Evolutionary conservation across 2,329 filamentous ascomycete genomes (phyloP).

Genomic region (Aspergillus bombycis): DNA sequence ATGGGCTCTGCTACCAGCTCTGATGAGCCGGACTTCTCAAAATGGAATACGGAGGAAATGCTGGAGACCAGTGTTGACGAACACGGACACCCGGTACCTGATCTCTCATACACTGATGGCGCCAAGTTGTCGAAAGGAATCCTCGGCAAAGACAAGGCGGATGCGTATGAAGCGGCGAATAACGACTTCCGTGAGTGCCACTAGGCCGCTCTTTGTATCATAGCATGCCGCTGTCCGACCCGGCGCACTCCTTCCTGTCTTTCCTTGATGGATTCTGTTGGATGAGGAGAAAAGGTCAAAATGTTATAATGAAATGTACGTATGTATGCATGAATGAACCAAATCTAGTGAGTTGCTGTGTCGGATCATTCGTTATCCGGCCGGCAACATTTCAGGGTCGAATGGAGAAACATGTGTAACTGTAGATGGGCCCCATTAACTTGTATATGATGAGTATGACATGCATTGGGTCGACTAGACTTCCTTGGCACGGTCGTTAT

Average conservation of each 20-base stretch:
- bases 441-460: not conserved
- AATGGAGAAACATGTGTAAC: not conserved
- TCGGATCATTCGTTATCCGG: slow-evolving; percentile 1
- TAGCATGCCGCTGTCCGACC: not conserved
- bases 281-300: not conserved
- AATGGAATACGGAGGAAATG: slow-evolving; percentile 33
- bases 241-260: not conserved
- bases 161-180: slow-evolving; percentile 35
- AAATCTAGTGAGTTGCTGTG: not conserved
- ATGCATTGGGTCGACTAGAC: not conserved
- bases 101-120: slow-evolving; percentile 29
- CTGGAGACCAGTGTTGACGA: slow-evolving; percentile 35
- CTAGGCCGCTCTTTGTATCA: slow-evolving; percentile 13
- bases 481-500: not conserved
- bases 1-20: not conserved
- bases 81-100: slow-evolving; percentile 37
- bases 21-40: slow-evolving; percentile 13
- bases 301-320: slow-evolving; percentile 3
- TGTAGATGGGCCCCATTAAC: not conserved
- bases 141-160: slow-evolving; percentile 27
- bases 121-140: slow-evolving; percentile 22
- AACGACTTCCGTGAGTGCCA: slow-evolving; percentile 28
- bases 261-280: not conserved
- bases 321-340: not conserved
- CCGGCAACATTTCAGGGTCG: not conserved